Evolutionary conservation across 2,329 filamentous ascomycete species (phyloP).

Genomic region (Apiospora malaysiana): DNA sequence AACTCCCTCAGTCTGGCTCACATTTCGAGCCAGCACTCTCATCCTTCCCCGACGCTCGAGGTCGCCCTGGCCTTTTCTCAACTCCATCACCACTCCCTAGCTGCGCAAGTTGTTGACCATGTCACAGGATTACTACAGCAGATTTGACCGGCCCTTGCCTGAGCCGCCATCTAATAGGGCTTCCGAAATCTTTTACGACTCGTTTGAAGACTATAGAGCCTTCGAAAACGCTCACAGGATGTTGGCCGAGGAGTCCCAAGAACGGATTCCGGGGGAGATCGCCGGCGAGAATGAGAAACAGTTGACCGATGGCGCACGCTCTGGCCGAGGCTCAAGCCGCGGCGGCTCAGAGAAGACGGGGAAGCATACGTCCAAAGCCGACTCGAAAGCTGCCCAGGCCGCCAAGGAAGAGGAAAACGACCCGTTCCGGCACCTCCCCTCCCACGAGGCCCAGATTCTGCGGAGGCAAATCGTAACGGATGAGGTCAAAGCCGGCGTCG

Average conservation of each 20-base stretch:
- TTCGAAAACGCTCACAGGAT: conserved; percentile 13
- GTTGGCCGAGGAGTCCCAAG: background rate
- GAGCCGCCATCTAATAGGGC: conserved; percentile 9
- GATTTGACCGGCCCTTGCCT: conserved; percentile 1
- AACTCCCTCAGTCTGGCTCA: background rate
- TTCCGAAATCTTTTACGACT: conserved; percentile 17
- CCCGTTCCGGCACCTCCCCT: conserved; percentile 66
- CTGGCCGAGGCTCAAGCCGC: background rate
- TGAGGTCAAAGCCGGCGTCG: conserved; percentile 66
- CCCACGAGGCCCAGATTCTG: conserved; percentile 70
- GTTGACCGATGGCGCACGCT: background rate
- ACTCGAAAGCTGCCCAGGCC: conserved; percentile 47
- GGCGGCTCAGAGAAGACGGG: conserved; percentile 1
- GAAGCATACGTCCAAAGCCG: conserved; percentile 46
- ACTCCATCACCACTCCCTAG: background rate
- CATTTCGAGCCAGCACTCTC: background rate
- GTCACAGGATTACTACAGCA: background rate
- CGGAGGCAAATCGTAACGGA: conserved; percentile 72
- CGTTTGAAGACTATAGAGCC: conserved; percentile 14
- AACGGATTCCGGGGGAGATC: background rate
- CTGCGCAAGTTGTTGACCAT: background rate
- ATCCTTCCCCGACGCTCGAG: background rate
- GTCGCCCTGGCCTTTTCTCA: background rate
- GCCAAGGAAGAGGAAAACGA: conserved; percentile 54
- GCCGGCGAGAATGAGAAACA: background rate